Conservation (phyloP, 2,329 filamentous ascomycete genomes). For the Zasmidium cellare region DNA sequence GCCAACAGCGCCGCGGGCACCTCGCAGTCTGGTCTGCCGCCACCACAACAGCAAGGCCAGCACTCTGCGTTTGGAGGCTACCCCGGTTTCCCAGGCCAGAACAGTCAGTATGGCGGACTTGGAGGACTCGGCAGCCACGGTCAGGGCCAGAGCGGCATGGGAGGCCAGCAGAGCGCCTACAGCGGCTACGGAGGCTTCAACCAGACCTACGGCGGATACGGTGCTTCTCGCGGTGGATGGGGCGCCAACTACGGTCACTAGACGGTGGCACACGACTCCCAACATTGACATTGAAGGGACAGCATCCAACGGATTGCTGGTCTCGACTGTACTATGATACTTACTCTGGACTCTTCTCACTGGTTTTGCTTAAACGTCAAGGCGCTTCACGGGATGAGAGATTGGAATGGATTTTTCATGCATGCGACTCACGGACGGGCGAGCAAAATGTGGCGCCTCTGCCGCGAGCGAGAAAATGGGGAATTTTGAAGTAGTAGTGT, state of each 20-base stretch:
- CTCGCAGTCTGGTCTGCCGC: conserved; percentile 54
- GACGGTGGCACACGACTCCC: conserved; percentile 6
- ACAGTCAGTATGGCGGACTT: conserved; percentile 53
- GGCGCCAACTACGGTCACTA: conserved; percentile 34
- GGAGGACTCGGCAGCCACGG: conserved; percentile 52
- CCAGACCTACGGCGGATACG: conserved; percentile 35
- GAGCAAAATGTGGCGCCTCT: background rate
- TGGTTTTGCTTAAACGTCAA: background rate
- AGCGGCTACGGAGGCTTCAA: conserved; percentile 36
- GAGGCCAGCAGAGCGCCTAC: conserved; percentile 41
- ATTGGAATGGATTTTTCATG: conserved; percentile 2
- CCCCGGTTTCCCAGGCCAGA: conserved; percentile 49
- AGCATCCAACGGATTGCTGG: background rate
- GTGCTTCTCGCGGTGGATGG: conserved; percentile 34
- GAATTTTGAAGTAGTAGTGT: conserved; percentile 6
- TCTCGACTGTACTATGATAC: conserved; percentile 9
- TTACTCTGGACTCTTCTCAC: conserved; percentile 6
- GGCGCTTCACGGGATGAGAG: conserved; percentile 5
- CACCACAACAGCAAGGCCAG: conserved; percentile 52
- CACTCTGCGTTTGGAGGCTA: conserved; percentile 60
- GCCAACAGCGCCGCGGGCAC: conserved; percentile 58
- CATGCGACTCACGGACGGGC: background rate
- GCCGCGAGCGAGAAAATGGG: conserved; percentile 4
- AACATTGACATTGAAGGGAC: background rate
- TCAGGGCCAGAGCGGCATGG: conserved; percentile 42